phyloP scores from a whole-genome alignment of 78 protist genomes.

The Protostelium mycophagum region DNA sequence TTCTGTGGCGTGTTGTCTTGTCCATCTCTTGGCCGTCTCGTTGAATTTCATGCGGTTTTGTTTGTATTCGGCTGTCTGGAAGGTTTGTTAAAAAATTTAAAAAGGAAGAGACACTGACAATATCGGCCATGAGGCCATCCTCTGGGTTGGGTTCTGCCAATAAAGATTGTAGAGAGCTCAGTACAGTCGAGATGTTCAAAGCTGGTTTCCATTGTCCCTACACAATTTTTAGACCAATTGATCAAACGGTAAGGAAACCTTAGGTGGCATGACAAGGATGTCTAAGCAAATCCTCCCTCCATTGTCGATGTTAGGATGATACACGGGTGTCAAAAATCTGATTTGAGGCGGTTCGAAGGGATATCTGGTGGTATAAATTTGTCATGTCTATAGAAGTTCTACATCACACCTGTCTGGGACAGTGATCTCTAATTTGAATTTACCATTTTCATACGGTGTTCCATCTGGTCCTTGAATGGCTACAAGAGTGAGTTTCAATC shows the following conservation, averaged over 20 bases:
- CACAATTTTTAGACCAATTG: not conserved
- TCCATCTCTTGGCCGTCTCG: slow-evolving; percentile 29
- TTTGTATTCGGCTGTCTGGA: slow-evolving; percentile 25
- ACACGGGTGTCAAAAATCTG: slow-evolving; percentile 76
- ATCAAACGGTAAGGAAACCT: not conserved
- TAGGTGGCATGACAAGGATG: slow-evolving; percentile 61
- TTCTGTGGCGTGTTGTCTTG: slow-evolving; percentile 21
- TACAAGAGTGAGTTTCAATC: slow-evolving; percentile 7
- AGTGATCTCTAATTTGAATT: slow-evolving; percentile 39
- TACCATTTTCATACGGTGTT: slow-evolving; percentile 54
- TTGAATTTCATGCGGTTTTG: slow-evolving; percentile 31
- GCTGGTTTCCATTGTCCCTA: slow-evolving; percentile 72
- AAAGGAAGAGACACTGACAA: slow-evolving; percentile 14
- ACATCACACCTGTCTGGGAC: slow-evolving; percentile 23
- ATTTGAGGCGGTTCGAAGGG: slow-evolving; percentile 88
- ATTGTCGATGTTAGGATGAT: slow-evolving; percentile 89
- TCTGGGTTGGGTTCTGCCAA: slow-evolving; percentile 72
- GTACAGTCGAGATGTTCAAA: slow-evolving; percentile 28
- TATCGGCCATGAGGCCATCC: slow-evolving; percentile 57
- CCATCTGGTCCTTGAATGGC: slow-evolving; percentile 44
- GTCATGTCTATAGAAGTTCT: not conserved
- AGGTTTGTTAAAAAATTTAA: not conserved
- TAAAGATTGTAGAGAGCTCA: slow-evolving; percentile 34
- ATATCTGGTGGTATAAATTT: slow-evolving; percentile 48
- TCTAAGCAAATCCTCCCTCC: slow-evolving; percentile 85